Percentiles rank a stretch among this genome's conserved stretches.
Evolutionary conservation across 441 rosid species (phyloP).

Genomic region (Arabidopsis hybrid): DNA sequence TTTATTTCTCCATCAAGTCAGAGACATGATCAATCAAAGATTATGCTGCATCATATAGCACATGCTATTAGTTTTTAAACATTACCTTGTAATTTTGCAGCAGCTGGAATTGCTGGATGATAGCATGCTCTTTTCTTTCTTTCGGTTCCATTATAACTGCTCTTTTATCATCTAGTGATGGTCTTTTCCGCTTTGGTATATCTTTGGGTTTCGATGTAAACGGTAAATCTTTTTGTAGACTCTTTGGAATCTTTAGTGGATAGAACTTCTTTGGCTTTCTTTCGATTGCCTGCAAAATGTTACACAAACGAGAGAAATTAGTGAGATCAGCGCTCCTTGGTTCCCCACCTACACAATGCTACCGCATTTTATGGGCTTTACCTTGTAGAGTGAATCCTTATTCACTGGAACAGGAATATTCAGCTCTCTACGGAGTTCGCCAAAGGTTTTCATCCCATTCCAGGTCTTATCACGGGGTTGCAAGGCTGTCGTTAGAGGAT

Average conservation of each 20-base stretch:
- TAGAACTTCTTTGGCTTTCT: constrained; percentile 79
- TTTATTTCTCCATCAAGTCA: neutral
- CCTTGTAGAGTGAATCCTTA: constrained; percentile 93
- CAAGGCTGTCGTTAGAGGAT: constrained; percentile 85
- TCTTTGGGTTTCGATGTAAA: constrained; percentile 84
- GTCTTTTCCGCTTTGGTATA: constrained; percentile 53
- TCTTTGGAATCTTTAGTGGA: constrained; percentile 72
- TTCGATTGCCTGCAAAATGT: constrained; percentile 67
- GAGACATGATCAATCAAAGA: neutral
- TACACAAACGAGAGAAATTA: constrained; percentile 33
- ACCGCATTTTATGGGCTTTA: constrained; percentile 34
- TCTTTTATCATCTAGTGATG: constrained; percentile 63
- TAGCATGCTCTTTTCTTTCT: constrained; percentile 59
- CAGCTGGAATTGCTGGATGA: constrained; percentile 67
- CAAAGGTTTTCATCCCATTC: constrained; percentile 95
- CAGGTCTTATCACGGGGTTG: constrained; percentile 80
- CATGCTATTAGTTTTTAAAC: neutral
- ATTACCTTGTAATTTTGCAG: constrained; percentile 69
- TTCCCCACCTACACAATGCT: neutral
- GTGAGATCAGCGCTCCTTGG: neutral
- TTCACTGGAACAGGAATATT: constrained; percentile 75
- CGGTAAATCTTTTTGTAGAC: constrained; percentile 75
- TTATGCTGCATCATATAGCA: neutral
- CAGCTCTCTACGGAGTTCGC: constrained; percentile 79
- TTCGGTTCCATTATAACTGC: constrained; percentile 82